These are phyloP conservation scores for Lycium ferocissimum DNA, from an alignment of 257 asterid species.

Conservation along the genomic window DNA sequence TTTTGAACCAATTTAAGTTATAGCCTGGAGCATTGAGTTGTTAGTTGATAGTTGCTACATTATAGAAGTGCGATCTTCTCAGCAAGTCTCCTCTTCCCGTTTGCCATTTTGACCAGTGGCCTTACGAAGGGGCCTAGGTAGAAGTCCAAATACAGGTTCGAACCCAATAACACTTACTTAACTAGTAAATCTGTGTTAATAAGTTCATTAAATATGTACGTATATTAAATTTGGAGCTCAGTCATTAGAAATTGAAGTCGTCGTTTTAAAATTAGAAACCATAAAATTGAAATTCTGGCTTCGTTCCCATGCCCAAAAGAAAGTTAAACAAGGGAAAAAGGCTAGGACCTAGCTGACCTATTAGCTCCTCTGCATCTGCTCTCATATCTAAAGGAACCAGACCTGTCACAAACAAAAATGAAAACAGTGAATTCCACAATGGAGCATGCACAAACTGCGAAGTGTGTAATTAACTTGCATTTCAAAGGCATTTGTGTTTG, in stretches of 20 bases:
- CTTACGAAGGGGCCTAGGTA: not conserved
- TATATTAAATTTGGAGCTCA: too few relatives aligned
- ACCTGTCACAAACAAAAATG: conserved; percentile 44
- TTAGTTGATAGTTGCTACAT: not conserved
- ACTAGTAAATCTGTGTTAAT: too few relatives aligned
- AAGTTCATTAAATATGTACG: too few relatives aligned
- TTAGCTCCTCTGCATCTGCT: conserved; percentile 57
- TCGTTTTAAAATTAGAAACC: too few relatives aligned
- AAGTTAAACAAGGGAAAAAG: too few relatives aligned
- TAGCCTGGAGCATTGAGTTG: not conserved
- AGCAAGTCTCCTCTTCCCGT: not conserved
- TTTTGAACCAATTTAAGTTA: not conserved
- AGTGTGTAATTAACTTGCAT: not conserved
- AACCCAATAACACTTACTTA: too few relatives aligned
- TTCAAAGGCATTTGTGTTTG: not conserved
- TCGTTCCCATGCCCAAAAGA: not conserved
- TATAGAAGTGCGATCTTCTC: not conserved
- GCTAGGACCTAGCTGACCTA: not conserved
- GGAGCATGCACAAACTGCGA: not conserved
- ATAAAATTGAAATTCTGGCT: too few relatives aligned
- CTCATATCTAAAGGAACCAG: conserved; percentile 70
- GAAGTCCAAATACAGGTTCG: too few relatives aligned
- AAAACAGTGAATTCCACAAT: conserved; percentile 2
- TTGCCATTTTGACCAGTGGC: not conserved
- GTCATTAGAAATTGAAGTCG: too few relatives aligned